phyloP scores from a whole-genome alignment of 768 basidiomycete species.

The Hypholoma sublateritium region DNA sequence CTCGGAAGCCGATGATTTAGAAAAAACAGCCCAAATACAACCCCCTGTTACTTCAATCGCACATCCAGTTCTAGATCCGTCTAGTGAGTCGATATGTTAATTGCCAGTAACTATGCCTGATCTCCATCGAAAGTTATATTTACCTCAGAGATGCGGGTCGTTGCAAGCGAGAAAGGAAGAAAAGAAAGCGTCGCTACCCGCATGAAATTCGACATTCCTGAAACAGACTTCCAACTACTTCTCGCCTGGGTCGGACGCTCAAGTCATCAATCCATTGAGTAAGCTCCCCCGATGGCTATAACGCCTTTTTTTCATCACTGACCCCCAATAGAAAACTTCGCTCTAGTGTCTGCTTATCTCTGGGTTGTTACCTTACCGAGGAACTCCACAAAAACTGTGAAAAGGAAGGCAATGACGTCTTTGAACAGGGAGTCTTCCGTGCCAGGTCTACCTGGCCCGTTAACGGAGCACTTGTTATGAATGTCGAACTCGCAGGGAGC shows the following conservation, averaged over 20 bases:
- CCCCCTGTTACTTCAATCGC: too few species aligned
- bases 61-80: too few species aligned
- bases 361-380: slow-evolving; percentile 41
- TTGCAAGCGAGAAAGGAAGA: slow-evolving; percentile 25
- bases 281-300: not conserved
- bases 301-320: not conserved
- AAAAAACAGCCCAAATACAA: too few species aligned
- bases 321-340: slow-evolving; percentile 4
- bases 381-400: slow-evolving; percentile 15
- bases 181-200: slow-evolving; percentile 14
- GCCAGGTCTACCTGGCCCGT: slow-evolving; percentile 45
- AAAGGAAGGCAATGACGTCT: slow-evolving; percentile 9
- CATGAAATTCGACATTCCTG: slow-evolving; percentile 23
- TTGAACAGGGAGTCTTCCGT: slow-evolving; percentile 22
- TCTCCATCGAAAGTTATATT: slow-evolving; percentile 7
- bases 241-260: slow-evolving; percentile 11
- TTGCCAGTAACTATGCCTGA: not conserved
- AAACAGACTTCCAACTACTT: slow-evolving; percentile 10
- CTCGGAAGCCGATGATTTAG: too few species aligned
- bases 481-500: slow-evolving; percentile 27
- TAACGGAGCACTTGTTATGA: slow-evolving; percentile 33
- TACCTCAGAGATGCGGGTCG: slow-evolving; percentile 16
- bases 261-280: not conserved
- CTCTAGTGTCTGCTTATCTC: slow-evolving; percentile 40
- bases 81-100: not conserved